Conservation (phyloP, 1,284 basidiomycete species). For the Peniophora sp. region DNA sequence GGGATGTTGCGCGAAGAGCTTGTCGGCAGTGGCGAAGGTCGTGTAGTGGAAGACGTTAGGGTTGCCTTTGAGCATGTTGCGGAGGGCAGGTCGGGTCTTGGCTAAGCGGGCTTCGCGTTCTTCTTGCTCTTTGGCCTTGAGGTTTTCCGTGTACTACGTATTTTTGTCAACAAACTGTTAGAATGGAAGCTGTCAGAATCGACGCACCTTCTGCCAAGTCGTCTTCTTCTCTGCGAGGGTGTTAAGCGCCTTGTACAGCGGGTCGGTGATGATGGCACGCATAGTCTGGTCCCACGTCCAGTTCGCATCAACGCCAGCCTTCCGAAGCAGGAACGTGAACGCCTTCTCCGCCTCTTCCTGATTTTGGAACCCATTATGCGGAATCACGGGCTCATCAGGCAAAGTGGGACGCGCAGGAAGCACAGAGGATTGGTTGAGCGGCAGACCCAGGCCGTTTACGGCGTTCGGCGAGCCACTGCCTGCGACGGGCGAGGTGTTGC, state of each 20-base stretch:
- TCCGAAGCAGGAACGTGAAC: slow-evolving; percentile 83
- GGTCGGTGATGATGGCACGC: slow-evolving; percentile 96
- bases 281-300: slow-evolving; percentile 99
- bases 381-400: slow-evolving; percentile 79
- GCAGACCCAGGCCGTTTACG: slow-evolving; percentile 42
- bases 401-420: slow-evolving; percentile 71
- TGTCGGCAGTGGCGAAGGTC: slow-evolving; percentile 81
- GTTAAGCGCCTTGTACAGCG: slow-evolving; percentile 91
- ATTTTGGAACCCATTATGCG: slow-evolving; percentile 81
- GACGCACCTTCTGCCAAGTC: slow-evolving; percentile 78
- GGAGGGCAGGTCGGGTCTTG: slow-evolving; percentile 75
- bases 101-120: slow-evolving; percentile 75
- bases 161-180: slow-evolving; percentile 1
- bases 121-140: slow-evolving; percentile 65
- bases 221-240: slow-evolving; percentile 92
- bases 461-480: slow-evolving; percentile 37
- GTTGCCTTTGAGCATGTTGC: slow-evolving; percentile 78
- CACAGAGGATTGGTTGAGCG: slow-evolving; percentile 48
- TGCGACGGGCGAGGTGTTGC: slow-evolving; percentile 7
- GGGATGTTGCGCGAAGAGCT: slow-evolving; percentile 73
- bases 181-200: not conserved
- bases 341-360: slow-evolving; percentile 90
- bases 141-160: slow-evolving; percentile 61
- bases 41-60: slow-evolving; percentile 84
- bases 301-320: slow-evolving; percentile 81